These are phyloP conservation scores for Cercospora sp. DNA, from an alignment of 2,329 filamentous ascomycete genomes.

Conservation along the genomic window DNA sequence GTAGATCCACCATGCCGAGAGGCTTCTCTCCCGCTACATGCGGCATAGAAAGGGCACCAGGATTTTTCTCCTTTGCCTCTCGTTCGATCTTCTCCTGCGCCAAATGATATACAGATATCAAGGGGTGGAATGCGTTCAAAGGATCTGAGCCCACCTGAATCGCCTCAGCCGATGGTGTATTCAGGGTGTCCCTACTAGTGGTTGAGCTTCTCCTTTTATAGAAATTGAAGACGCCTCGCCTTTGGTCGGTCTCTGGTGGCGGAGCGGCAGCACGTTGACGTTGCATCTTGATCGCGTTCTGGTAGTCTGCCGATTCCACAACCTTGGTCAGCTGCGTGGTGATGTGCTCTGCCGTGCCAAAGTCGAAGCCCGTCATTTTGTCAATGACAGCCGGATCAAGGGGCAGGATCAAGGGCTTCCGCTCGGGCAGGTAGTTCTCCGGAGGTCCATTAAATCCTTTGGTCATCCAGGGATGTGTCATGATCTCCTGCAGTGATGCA, in stretches of 20 bases:
- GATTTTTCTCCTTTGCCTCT: slow-evolving; percentile 63
- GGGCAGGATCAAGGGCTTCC: slow-evolving; percentile 82
- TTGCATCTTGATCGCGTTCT: slow-evolving; percentile 72
- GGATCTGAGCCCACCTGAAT: slow-evolving; percentile 82
- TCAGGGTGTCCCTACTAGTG: slow-evolving; percentile 82
- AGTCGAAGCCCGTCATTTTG: slow-evolving; percentile 98
- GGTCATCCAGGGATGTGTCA: slow-evolving; percentile 93
- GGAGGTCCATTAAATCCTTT: slow-evolving; percentile 86
- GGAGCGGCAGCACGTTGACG: slow-evolving; percentile 64
- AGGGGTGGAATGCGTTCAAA: slow-evolving; percentile 86
- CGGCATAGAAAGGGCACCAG: slow-evolving; percentile 60
- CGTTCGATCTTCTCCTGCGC: slow-evolving; percentile 92
- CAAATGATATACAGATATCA: slow-evolving; percentile 92
- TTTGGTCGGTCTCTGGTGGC: slow-evolving; percentile 72
- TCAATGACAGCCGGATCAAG: slow-evolving; percentile 80
- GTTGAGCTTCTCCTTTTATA: slow-evolving; percentile 92
- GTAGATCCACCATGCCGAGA: slow-evolving; percentile 70
- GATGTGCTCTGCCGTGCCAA: slow-evolving; percentile 83
- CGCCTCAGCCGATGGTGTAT: slow-evolving; percentile 80
- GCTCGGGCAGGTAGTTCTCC: slow-evolving; percentile 81
- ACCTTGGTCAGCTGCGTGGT: slow-evolving; percentile 76
- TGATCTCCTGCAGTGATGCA: slow-evolving; percentile 84
- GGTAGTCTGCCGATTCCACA: slow-evolving; percentile 93
- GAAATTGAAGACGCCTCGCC: slow-evolving; percentile 92
- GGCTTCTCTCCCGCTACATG: slow-evolving; percentile 58